Conservation (phyloP, 768 basidiomycete species). For the Leccinum uliginosum region DNA sequence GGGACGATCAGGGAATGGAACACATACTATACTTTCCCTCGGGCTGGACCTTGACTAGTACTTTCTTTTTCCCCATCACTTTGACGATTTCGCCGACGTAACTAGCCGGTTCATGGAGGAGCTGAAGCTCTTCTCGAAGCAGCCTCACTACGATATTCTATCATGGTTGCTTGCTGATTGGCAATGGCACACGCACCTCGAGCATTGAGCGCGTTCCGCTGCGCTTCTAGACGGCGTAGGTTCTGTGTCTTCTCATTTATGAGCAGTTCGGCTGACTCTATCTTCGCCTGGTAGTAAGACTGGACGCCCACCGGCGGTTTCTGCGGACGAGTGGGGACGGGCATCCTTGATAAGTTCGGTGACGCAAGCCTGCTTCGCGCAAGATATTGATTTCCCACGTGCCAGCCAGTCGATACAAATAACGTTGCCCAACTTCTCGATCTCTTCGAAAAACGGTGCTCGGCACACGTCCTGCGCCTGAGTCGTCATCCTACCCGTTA, state of each 20-base stretch:
- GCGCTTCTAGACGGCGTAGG: constrained; percentile 89
- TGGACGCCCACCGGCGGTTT: constrained; percentile 65
- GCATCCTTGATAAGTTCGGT: constrained; percentile 30
- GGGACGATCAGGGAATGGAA: background rate
- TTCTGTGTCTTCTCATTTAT: constrained; percentile 98
- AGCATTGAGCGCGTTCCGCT: constrained; percentile 95
- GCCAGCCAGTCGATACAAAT: too few species aligned
- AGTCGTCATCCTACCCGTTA: too few species aligned
- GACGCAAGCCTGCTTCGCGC: background rate
- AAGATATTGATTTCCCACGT: background rate
- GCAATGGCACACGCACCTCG: constrained; percentile 54
- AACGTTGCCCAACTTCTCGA: too few species aligned
- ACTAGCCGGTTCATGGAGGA: constrained; percentile 91
- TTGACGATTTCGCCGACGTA: constrained; percentile 98
- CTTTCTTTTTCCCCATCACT: constrained; percentile 99
- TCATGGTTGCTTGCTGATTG: background rate
- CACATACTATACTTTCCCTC: constrained; percentile 97
- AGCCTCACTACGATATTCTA: constrained; percentile 62
- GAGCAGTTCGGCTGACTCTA: constrained; percentile 85
- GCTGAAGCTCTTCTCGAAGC: constrained; percentile 86
- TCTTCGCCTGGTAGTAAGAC: constrained; percentile 94
- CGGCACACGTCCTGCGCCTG: too few species aligned
- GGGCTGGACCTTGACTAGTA: constrained; percentile 95
- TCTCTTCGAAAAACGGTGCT: too few species aligned
- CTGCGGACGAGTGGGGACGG: constrained; percentile 31